Base-by-base conservation (phyloP, 306 rosid species). In the Ormosia emarginata region DNA sequence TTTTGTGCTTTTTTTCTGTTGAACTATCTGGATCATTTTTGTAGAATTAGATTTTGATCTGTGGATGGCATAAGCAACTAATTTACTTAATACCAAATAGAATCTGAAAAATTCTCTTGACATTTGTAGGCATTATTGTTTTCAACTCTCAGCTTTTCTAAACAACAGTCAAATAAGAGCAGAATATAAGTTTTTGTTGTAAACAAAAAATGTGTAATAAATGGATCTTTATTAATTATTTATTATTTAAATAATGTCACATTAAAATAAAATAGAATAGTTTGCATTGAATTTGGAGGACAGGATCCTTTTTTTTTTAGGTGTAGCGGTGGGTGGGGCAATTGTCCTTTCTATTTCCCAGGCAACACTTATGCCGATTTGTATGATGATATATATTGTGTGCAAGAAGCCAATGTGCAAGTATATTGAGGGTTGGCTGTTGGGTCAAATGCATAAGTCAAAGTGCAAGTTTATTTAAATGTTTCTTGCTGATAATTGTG, bases 1-100 rank as follows among this genome's bases (percentile, higher is more conserved):
- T 69, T 69, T 8, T 30, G 34, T 79, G 40, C 24, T 24, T 24
- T 2, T 79, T 67, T 56, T 14, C 62, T 68, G 62, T 43, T 79
- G 58, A 40, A 55, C 36, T 68, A 44, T 67, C 65, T 68, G 49
- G 18, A 32, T 79, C 34, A 68, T 79, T 68, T 79, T 43, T 56
- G 50, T 41, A 34, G 40, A 65, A 65, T 47, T 69, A 46, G 30
- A 58, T 61, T 72, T 78, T 55, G 47, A 79, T 55, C 36, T 67
- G 13, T 67, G 58, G 67, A 55, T 29, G 46, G 33, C 47, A 8
- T 44, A 57, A 41, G 39, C 62, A n/a, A 32, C 40, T 46, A 37
- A 44, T 64, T 41, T 50, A 9, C 44, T 12, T 74, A 32, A 7
- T 43, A 43, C 63, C 41, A 52, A 32, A 3, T 80, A 24, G 3